Evolutionary conservation across 176 grass and related monocot species (phyloP).

Genomic region (Panicum miliaceum): DNA sequence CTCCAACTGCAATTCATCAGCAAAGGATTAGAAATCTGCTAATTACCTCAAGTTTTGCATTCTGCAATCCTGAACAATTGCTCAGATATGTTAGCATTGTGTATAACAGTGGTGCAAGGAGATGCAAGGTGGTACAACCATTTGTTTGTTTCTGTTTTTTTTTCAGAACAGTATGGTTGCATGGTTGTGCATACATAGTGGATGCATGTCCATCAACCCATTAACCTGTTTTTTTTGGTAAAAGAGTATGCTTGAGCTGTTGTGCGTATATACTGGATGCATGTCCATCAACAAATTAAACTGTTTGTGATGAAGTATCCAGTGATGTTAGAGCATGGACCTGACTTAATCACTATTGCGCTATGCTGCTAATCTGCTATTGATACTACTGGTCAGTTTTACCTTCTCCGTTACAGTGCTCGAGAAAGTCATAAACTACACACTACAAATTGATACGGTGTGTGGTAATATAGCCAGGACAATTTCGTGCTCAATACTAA

Average conservation of each 20-base stretch:
- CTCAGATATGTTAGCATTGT: background rate
- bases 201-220: background rate
- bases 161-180: background rate
- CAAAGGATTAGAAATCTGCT: conserved; percentile 2
- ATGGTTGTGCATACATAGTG: background rate
- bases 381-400: background rate
- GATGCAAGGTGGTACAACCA: background rate
- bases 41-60: background rate
- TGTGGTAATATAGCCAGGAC: background rate
- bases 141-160: background rate
- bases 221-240: background rate
- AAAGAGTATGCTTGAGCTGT: background rate
- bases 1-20: conserved; percentile 69
- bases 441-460: background rate
- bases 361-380: background rate
- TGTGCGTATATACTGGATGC: background rate
- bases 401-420: background rate
- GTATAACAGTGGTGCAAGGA: background rate
- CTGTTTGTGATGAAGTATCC: background rate
- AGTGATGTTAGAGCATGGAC: background rate
- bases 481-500: background rate
- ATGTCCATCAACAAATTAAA: background rate
- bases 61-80: background rate
- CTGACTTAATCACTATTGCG: background rate
- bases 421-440: background rate